Base-by-base conservation (phyloP, 2,329 filamentous ascomycete genomes). In the Laburnicola sp. region DNA sequence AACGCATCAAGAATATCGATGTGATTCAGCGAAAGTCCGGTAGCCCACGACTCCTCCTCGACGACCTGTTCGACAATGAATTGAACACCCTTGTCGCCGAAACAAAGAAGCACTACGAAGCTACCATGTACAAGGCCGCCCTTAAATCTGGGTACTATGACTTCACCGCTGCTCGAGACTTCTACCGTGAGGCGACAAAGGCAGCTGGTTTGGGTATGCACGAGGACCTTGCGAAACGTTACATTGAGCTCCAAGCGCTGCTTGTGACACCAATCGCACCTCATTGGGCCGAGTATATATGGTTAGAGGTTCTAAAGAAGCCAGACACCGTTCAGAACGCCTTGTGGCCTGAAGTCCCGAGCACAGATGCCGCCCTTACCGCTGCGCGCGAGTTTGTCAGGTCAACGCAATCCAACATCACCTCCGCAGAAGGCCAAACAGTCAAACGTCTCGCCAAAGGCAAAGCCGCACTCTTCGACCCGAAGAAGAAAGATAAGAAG, bases 211-310 rank as follows among this genome's bases (percentile, higher is more conserved):
- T 94, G 57, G 86, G 88, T 64, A 93, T 97, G 87, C 92, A 97
- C 77, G 83, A 84, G 62, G 88, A 91, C 59, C 79, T 95, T 8
- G 81, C 93, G 28, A 76, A 84, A 62, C 84, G 86, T 61, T 99
- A 94, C 75, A 85, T 96, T 60, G 88, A 95, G 75, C 81, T 95
- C 21, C 93, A 97, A 74, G 86, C 89, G 39, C 81, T 96, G 44
- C 80, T 97, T 66, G 78, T 97, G 61, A 82, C 87, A 2, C 88
- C 91, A 45, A 86, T 97, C 56, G 87, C 93, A 2, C 93, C 94
- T 51, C 94, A 99, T 75, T 97, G 91, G 87, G 81, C 90, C 40
- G 94, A 99, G 70, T 88, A 96, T 75, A 85, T 99, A 69, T 97
- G 91, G 91, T 84, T 88, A 48, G 93, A 97, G 75, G 85, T 97